Percentiles rank a stretch among this genome's conserved stretches.
Conservation (phyloP, 1,139 yeast genomes). For the Pichia sp. region DNA sequence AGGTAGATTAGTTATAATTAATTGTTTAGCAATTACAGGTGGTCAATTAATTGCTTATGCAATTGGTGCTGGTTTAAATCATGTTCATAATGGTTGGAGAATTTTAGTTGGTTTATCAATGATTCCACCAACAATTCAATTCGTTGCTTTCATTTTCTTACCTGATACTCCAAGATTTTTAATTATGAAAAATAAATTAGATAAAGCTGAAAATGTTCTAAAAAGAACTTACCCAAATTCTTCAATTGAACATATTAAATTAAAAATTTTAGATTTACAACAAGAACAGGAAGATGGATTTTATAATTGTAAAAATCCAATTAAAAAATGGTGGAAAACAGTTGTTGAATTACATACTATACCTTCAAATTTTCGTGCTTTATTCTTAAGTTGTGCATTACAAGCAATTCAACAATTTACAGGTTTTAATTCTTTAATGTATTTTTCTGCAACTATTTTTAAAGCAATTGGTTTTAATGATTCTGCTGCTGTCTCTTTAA, state of each 20-base stretch:
- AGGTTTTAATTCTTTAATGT: conserved; percentile 92
- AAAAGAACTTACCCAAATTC: conserved; percentile 52
- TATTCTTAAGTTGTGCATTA: conserved; percentile 81
- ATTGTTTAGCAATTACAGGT: conserved; percentile 73
- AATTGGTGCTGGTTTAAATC: conserved; percentile 81
- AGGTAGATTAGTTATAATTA: conserved; percentile 71
- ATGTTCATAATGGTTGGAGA: conserved; percentile 84
- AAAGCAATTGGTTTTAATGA: conserved; percentile 80
- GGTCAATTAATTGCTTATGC: conserved; percentile 91
- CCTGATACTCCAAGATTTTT: conserved; percentile 95
- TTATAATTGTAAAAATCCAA: conserved; percentile 31
- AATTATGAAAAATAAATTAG: conserved; percentile 60
- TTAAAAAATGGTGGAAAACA: conserved; percentile 52
- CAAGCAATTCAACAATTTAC: conserved; percentile 96
- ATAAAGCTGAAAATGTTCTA: conserved; percentile 61
- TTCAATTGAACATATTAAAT: conserved; percentile 49
- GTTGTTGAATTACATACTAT: conserved; percentile 62
- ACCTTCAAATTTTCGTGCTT: conserved; percentile 82
- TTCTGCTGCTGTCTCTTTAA: conserved; percentile 87
- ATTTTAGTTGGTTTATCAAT: conserved; percentile 82
- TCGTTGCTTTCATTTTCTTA: conserved; percentile 68
- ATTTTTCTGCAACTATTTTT: conserved; percentile 85
- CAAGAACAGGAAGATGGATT: conserved; percentile 52
- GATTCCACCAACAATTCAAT: conserved; percentile 79
- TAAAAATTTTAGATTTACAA: conserved; percentile 54